Evolutionary conservation across 2,329 filamentous ascomycete species (phyloP).

Genomic region (Stylonectria norvegica): DNA sequence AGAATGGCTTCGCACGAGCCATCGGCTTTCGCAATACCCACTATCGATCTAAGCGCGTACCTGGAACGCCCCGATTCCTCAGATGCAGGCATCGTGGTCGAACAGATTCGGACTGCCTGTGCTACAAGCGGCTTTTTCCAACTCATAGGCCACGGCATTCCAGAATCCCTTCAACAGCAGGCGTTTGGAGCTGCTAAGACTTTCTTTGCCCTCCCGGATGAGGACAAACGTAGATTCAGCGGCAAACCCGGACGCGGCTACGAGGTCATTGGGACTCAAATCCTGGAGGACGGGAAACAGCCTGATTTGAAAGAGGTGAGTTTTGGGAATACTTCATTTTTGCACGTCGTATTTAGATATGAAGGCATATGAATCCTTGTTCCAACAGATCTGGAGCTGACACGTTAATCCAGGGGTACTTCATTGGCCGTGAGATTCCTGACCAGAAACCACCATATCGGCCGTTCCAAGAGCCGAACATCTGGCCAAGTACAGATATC

Average conservation of each 20-base stretch:
- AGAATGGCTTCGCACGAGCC: neutral
- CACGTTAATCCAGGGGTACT: neutral
- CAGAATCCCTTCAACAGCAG: neutral
- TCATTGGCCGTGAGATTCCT: slow-evolving; percentile 1
- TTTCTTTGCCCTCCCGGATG: neutral
- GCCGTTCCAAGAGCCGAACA: neutral
- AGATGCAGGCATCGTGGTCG: neutral
- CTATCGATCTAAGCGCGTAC: neutral
- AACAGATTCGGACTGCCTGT: neutral
- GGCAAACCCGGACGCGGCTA: neutral
- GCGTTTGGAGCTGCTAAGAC: slow-evolving; percentile 1
- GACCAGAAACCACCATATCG: slow-evolving; percentile 1
- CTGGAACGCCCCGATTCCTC: neutral
- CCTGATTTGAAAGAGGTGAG: slow-evolving; percentile 1
- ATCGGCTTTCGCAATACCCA: slow-evolving; percentile 1
- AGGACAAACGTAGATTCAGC: neutral
- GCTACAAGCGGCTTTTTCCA: neutral
- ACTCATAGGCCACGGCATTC: neutral
- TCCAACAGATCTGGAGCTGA: neutral
- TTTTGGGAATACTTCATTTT: neutral
- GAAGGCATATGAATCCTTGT: neutral
- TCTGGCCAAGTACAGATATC: neutral
- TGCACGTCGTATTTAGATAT: neutral
- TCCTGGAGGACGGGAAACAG: neutral
- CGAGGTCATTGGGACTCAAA: neutral